These are phyloP conservation scores for Periglandula ipomoeae DNA, from an alignment of 2,329 filamentous ascomycete species.

Conservation along the genomic window DNA sequence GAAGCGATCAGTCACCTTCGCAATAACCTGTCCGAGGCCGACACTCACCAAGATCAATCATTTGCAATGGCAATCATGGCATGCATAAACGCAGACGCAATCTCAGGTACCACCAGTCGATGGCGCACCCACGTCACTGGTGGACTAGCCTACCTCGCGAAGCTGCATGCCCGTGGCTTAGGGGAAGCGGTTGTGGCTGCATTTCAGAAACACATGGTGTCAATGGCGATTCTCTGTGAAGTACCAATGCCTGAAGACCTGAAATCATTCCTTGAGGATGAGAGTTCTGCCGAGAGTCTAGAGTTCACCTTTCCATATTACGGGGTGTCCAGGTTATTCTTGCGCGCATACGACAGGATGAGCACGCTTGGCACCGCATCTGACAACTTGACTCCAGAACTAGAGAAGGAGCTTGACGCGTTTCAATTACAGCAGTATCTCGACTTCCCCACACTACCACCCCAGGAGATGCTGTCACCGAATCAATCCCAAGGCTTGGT, in stretches of 20 bases:
- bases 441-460: constrained; percentile 13
- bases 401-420: constrained; percentile 16
- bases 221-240: constrained; percentile 17
- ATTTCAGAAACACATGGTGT: constrained; percentile 16
- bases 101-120: constrained; percentile 15
- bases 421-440: constrained; percentile 23
- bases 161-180: constrained; percentile 9
- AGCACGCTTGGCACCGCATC: constrained; percentile 13
- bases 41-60: constrained; percentile 19
- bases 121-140: constrained; percentile 17
- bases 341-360: constrained; percentile 11
- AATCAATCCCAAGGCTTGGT: constrained; percentile 17
- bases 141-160: constrained; percentile 14
- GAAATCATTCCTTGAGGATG: constrained; percentile 11
- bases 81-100: constrained; percentile 20
- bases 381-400: neutral
- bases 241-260: constrained; percentile 10
- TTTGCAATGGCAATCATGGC: constrained; percentile 32
- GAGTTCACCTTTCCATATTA: constrained; percentile 17
- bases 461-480: neutral
- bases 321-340: constrained; percentile 12
- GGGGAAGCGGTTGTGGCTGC: constrained; percentile 8
- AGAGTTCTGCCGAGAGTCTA: constrained; percentile 4
- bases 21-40: constrained; percentile 12
- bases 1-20: constrained; percentile 15